Conservation (phyloP, 176 grass and related monocot genomes). For the Alopecurus myosuroides region DNA sequence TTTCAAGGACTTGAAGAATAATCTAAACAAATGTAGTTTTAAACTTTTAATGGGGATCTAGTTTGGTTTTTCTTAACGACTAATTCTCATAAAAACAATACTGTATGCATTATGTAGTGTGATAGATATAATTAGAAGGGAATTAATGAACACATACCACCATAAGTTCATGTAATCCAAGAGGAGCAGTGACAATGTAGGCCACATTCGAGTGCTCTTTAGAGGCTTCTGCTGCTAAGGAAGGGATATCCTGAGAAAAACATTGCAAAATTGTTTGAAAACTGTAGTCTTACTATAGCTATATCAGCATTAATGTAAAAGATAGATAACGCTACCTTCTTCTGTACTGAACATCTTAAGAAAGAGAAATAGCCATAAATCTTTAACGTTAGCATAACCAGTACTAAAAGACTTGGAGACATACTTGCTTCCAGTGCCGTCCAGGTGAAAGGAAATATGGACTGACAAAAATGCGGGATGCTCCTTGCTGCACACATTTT, state of each 20-base stretch:
- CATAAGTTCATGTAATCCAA: slow-evolving; percentile 93
- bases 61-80: neutral
- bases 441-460: slow-evolving; percentile 96
- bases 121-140: neutral
- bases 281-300: neutral
- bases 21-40: neutral
- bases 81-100: neutral
- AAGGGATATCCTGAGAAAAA: neutral
- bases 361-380: neutral
- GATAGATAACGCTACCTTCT: neutral
- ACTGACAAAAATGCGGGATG: slow-evolving; percentile 60
- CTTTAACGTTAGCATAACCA: neutral
- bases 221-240: neutral
- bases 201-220: neutral
- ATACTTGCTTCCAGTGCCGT: slow-evolving; percentile 85
- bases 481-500: slow-evolving; percentile 78
- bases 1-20: neutral
- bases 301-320: neutral
- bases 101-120: neutral
- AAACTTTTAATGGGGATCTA: neutral
- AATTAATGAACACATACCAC: slow-evolving; percentile 54
- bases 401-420: neutral
- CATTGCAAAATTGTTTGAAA: neutral
- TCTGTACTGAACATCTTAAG: neutral
- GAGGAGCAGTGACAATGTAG: slow-evolving; percentile 57